phyloP scores from a whole-genome alignment of 2,329 filamentous ascomycete species.

The Rugonectria rugulosa region DNA sequence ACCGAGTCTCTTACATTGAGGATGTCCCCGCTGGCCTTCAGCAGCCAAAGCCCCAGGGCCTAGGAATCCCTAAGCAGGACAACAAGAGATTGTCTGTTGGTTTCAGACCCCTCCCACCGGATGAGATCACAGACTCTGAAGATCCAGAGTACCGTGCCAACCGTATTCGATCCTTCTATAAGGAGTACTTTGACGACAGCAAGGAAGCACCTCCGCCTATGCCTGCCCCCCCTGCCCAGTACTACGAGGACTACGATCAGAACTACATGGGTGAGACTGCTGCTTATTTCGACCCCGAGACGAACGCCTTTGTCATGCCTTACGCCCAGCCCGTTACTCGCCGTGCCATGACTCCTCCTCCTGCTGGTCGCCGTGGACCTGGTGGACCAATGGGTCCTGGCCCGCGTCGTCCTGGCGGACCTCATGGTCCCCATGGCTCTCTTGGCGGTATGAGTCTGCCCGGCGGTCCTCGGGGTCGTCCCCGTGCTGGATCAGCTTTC shows the following conservation, averaged over 20 bases:
- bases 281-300: slow-evolving; percentile 70
- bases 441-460: slow-evolving; percentile 57
- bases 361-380: slow-evolving; percentile 58
- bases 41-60: slow-evolving; percentile 42
- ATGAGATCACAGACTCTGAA: slow-evolving; percentile 79
- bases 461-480: slow-evolving; percentile 60
- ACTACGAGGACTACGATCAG: slow-evolving; percentile 79
- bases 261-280: slow-evolving; percentile 73
- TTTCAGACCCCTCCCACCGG: slow-evolving; percentile 86
- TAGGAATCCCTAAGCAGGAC: slow-evolving; percentile 64
- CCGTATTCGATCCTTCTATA: slow-evolving; percentile 98
- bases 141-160: slow-evolving; percentile 95
- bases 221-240: slow-evolving; percentile 51
- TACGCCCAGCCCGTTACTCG: slow-evolving; percentile 86
- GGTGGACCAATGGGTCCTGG: slow-evolving; percentile 36
- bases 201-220: slow-evolving; percentile 58
- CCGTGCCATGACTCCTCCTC: slow-evolving; percentile 95
- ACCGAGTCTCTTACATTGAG: slow-evolving; percentile 37
- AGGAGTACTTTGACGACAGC: slow-evolving; percentile 96
- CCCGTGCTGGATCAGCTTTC: slow-evolving; percentile 57
- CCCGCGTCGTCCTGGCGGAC: slow-evolving; percentile 38
- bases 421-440: slow-evolving; percentile 51
- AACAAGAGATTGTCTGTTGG: slow-evolving; percentile 71
- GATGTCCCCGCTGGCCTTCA: slow-evolving; percentile 17
- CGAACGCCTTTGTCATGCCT: slow-evolving; percentile 77